Evolutionary conservation across 2,329 filamentous ascomycete genomes (phyloP).

Genomic region (Aurifilum marmelostoma): DNA sequence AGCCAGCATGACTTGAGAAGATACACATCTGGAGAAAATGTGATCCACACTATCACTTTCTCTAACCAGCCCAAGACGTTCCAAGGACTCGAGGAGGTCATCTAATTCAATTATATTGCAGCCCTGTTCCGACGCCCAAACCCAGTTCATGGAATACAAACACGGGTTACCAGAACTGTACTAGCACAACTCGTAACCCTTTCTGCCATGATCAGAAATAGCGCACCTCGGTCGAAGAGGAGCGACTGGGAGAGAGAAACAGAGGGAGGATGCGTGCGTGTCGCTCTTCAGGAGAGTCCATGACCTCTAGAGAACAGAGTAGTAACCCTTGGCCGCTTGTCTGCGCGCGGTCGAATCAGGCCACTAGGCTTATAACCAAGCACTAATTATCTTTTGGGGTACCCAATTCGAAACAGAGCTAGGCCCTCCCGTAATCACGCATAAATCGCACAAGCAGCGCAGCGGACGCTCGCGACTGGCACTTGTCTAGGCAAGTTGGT

Average conservation of each 20-base stretch:
- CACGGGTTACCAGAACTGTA: not conserved
- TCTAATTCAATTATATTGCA: not conserved
- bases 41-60: not conserved
- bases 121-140: not conserved
- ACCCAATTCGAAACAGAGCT: conserved; percentile 16
- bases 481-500: not conserved
- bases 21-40: not conserved
- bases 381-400: conserved; percentile 10
- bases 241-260: too few species aligned
- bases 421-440: conserved; percentile 2
- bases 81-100: not conserved
- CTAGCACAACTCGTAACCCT: conserved; percentile 2
- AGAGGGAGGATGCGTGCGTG: not conserved
- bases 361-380: conserved; percentile 6
- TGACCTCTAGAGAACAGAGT: not conserved
- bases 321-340: not conserved
- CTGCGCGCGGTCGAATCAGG: not conserved
- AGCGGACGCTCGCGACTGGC: not conserved
- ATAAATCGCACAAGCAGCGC: conserved; percentile 4
- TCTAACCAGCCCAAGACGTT: not conserved
- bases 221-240: not conserved
- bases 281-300: not conserved
- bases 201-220: not conserved
- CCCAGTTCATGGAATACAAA: not conserved
- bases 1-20: not conserved